phyloP scores from a whole-genome alignment of 768 basidiomycete genomes.

The Leccinellum albellum region DNA sequence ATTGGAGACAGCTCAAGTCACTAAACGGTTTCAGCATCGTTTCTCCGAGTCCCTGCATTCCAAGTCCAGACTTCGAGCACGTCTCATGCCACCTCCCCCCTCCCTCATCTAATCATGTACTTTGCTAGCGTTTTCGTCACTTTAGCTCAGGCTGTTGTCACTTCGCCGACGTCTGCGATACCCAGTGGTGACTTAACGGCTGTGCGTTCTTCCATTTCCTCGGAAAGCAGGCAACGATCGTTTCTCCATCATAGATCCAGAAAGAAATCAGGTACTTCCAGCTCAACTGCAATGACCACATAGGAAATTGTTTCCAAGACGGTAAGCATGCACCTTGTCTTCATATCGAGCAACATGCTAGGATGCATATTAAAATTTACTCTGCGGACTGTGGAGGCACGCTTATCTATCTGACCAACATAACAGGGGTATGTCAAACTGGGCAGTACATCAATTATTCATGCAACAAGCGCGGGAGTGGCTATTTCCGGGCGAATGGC shows the following conservation, averaged over 20 bases:
- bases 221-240: neutral
- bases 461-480: too few species aligned
- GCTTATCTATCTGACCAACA: neutral
- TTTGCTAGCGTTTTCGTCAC: neutral
- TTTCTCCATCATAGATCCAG: neutral
- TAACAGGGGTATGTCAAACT: neutral
- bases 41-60: too few species aligned
- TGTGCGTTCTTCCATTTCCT: neutral
- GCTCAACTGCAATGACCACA: neutral
- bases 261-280: neutral
- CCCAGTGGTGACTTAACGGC: neutral
- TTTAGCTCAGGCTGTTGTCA: neutral
- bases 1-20: too few species aligned
- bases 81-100: too few species aligned
- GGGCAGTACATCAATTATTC: neutral
- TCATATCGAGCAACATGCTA: neutral
- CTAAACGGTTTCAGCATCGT: too few species aligned
- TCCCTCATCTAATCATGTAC: neutral
- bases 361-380: neutral
- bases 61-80: too few species aligned
- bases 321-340: neutral
- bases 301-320: neutral
- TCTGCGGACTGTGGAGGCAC: neutral
- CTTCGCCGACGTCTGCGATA: neutral
- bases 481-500: neutral